Base-by-base conservation (phyloP, 805 yeast genomes). In the Kockiozyma suomiensis region DNA sequence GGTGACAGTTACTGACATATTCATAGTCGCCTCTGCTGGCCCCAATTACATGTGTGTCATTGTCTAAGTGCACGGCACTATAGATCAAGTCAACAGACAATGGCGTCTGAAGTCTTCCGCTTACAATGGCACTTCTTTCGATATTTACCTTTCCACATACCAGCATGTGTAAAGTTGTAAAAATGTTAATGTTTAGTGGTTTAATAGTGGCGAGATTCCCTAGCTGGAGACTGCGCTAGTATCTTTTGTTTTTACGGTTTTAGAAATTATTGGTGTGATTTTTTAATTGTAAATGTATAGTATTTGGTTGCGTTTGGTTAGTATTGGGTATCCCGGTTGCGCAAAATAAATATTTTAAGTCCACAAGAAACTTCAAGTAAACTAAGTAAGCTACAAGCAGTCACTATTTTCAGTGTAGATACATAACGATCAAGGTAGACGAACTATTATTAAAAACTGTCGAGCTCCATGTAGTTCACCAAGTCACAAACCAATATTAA, bases 1-100 rank as follows among this genome's bases (percentile, higher is more conserved):
- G n/a, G n/a, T n/a, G n/a, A n/a, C n/a, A n/a, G n/a, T n/a, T n/a
- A n/a, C n/a, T n/a, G n/a, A n/a, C n/a, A n/a, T n/a, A n/a, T n/a
- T n/a, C n/a, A n/a, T 15, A 30, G 38, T 25, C n/a, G 50, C 19
- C 38, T 28, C 28, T 19, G 40, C 40, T 23, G 40, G 26, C 15
- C 25, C 50, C 40, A 30, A 32, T 28, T 32, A 47, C 40, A 32
- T 47, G 40, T 47, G 50, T 28, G 50, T 47, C n/a, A 30, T 47
- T 32, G 50, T 40, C 50, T 47, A 47, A 46, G 40, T n/a, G 23
- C 25, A 32, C 1, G n/a, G 23, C 13, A 7, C 21, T 26, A n/a
- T 47, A 4, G 40, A 25, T 45, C 33, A 19, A 10, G 17, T 45
- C 33, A 45, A 19, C 19, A 38, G n/a, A 10, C n/a, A 38, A 13